Evolutionary conservation across 2,329 filamentous ascomycete species (phyloP), one percentile per base, ranked within the genome.

Genomic region (Fusarium tjaetaba): DNA sequence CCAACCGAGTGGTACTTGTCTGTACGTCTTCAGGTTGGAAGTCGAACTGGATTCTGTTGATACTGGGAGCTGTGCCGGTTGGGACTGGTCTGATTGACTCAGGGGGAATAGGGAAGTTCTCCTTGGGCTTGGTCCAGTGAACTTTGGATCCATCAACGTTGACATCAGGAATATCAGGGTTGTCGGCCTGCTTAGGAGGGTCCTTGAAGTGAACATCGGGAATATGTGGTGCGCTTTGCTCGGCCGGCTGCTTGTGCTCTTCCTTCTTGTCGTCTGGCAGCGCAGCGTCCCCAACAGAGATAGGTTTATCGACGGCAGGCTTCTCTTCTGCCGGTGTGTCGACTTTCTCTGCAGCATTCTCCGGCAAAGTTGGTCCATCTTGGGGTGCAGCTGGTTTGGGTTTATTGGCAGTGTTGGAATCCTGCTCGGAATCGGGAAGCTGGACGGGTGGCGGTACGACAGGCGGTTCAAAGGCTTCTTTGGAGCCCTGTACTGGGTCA

Each of bases 81-180:
- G 96, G 96, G 36, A 98, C 86, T 49, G 86, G 86, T 65, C 95
- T 95, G 61, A 97, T 85, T 24, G 92, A 91, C 65, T 91, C 89
- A 7, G 87, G 82, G 13, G 91, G 85, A 5, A 98, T 83, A 2
- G 96, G 95, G 82, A 93, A 98, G 79, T 93, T 88, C 80, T 97
- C 94, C 7, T 86, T 84, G 71, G 89, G 87, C 80, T 92, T 94
- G 63, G 84, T 84, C 96, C 96, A 98, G 77, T 95, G 92, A 36
- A 91, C 82, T 46, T 77, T 77, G 6, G 58, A 66, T n/a, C 75
- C 66, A 42, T 71, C 62, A 32, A 74, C 68, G 26, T 68, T 61
- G 18, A 71, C 61, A 18, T 55, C 48, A 43, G 71, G 65, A 32
- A 67, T 51, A 42, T 72, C 71, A 26, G 76, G 68, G 32, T 72